A percentile compares a stretch with the other conserved stretches of the same genome.
Conservation (phyloP, 805 yeast species). For the Phaffomyces opuntiae region DNA sequence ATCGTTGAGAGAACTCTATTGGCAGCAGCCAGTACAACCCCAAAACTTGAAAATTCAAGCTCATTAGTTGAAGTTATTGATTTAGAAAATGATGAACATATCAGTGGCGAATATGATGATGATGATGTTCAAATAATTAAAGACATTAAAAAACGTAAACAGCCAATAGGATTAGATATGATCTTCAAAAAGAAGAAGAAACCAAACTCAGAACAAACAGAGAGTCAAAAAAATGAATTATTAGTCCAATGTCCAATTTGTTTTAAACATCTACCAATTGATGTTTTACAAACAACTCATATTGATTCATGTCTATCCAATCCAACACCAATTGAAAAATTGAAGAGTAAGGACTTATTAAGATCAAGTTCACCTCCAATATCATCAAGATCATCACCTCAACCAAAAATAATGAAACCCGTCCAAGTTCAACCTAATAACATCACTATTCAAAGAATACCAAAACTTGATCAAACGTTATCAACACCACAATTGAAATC, state of each 20-base stretch:
- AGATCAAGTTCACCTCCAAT: not conserved
- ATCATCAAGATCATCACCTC: not conserved
- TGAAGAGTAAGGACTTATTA: not conserved
- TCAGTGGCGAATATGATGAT: constrained; percentile 9
- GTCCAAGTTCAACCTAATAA: constrained; percentile 22
- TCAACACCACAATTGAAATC: constrained; percentile 54
- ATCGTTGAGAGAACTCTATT: too few relatives aligned
- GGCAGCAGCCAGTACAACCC: too few relatives aligned
- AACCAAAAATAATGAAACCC: not conserved
- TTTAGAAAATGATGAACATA: constrained; percentile 16
- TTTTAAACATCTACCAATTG: constrained; percentile 40
- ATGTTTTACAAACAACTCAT: constrained; percentile 47
- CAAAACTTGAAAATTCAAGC: not conserved
- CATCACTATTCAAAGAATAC: constrained; percentile 34
- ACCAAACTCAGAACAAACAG: too few relatives aligned
- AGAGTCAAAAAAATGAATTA: not conserved
- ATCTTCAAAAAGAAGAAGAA: constrained; percentile 12
- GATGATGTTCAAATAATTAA: constrained; percentile 26
- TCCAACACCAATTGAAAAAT: constrained; percentile 4
- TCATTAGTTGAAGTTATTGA: not conserved
- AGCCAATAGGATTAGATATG: constrained; percentile 11
- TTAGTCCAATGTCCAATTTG: constrained; percentile 63
- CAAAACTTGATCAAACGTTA: constrained; percentile 59
- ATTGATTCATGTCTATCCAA: constrained; percentile 49
- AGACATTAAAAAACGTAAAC: constrained; percentile 19